phyloP scores from a whole-genome alignment of 345 rosid species.

The Salix caprea region DNA sequence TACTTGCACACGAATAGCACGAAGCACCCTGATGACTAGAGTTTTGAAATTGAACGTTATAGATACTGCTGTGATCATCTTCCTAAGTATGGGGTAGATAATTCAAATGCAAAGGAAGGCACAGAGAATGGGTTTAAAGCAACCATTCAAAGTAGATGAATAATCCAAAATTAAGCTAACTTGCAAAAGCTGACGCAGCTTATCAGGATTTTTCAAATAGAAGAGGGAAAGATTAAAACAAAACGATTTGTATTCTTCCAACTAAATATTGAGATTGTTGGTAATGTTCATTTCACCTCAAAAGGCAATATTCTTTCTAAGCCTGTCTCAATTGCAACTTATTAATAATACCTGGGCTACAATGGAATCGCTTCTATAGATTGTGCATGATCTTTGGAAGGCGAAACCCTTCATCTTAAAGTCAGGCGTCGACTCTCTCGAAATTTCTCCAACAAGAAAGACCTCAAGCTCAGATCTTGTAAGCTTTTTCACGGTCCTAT shows the following conservation, averaged over 20 bases:
- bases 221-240: background rate
- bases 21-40: too few relatives aligned
- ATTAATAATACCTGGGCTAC: constrained; percentile 63
- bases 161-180: background rate
- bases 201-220: too few relatives aligned
- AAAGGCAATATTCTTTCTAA: background rate
- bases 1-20: too few relatives aligned
- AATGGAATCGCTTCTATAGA: constrained; percentile 53
- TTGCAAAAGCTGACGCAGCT: too few relatives aligned
- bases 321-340: background rate
- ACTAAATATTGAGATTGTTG: background rate
- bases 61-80: too few relatives aligned
- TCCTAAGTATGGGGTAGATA: background rate
- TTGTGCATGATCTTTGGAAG: constrained; percentile 78
- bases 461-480: constrained; percentile 58
- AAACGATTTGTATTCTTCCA: background rate
- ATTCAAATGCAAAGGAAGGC: background rate
- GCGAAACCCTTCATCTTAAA: constrained; percentile 59
- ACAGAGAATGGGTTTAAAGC: background rate
- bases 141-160: background rate
- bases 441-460: constrained; percentile 31
- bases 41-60: too few relatives aligned
- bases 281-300: background rate
- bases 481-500: constrained; percentile 47
- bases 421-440: constrained; percentile 28